Base-by-base conservation (phyloP, 768 basidiomycete genomes). In the Mycena alexandri region DNA sequence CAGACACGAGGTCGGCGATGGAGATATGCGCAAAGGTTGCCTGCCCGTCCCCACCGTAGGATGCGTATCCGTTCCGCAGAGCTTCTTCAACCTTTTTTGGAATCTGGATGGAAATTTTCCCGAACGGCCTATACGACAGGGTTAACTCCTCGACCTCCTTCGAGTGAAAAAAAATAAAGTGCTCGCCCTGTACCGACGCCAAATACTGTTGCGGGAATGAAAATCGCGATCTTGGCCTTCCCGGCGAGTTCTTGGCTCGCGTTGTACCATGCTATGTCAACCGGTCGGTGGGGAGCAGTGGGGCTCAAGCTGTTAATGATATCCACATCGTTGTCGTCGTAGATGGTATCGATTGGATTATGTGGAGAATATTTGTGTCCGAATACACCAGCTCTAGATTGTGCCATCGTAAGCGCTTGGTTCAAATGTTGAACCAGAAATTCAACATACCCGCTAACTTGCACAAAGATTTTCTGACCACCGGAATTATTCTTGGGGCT, bases 61-160 rank as follows among this genome's bases (percentile, higher is more conserved):
- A 57, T 1, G 55, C 42, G 21, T 57, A 57, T 25, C 55, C 55
- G 16, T 57, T 41, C 7, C 42, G 22, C n/a, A 57, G 55, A 19
- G 42, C 55, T 16, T 42, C 55, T 25, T 57, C 24, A 43, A 57
- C 44, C 55, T 57, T 57, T 24, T 25, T 25, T 8, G 55, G 55
- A 57, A 57, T 57, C 43, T 57, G 55, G 42, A 57, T 57, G 29
- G 55, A 57, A 25, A 57, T 33, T 41, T 57, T 57, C 42, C 36
- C 25, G 55, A 57, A 57, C 17, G 55, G 55, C 25, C 55, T 57
- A 29, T 14, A 8, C n/a, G n/a, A 8, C 13, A 21, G n/a, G 34
- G 52, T 52, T 5, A 57, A 54, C n/a, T 34, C 21, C 2, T 13
- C 36, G 36, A 22, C 38, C 36, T 41, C 3, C 17, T 51, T 48